A percentile compares a stretch with the other conserved stretches of the same genome.
These are phyloP conservation scores for Piromyces sp. DNA, from an alignment of 192 early-diverging fungal genomes.

Conservation along the genomic window DNA sequence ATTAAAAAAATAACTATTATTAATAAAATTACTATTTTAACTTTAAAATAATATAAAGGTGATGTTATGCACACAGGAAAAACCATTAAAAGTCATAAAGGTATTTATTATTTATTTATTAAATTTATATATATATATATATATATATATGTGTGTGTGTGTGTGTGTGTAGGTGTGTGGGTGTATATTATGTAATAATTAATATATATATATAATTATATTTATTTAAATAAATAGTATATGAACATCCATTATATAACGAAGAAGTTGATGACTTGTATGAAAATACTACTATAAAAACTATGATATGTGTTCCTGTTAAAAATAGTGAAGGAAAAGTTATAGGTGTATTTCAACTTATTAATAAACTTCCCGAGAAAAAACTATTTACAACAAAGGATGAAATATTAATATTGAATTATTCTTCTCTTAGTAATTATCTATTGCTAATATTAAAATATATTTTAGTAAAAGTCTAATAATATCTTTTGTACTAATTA, in stretches of 20 bases:
- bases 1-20: too few relatives aligned
- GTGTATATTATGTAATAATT: too few relatives aligned
- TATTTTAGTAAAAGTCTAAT: too few relatives aligned
- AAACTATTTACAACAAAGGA: not conserved
- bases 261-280: not conserved
- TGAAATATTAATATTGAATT: not conserved
- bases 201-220: too few relatives aligned
- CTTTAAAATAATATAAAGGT: not conserved
- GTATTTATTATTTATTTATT: not conserved
- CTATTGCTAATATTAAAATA: not conserved
- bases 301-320: not conserved
- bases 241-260: not conserved
- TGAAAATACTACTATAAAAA: not conserved
- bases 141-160: not conserved
- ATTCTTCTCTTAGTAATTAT: not conserved
- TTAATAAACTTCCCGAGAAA: not conserved
- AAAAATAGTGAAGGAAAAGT: not conserved
- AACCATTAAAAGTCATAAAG: not conserved
- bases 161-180: too few relatives aligned
- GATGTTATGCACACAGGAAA: not conserved
- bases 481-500: too few relatives aligned
- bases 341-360: not conserved
- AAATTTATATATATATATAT: not conserved
- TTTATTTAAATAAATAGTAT: not conserved
- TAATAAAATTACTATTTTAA: too few relatives aligned